Evolutionary conservation across 208 protist genomes (phyloP), one percentile per base, ranked within the genome.

Genomic region (Leishmania braziliensis): DNA sequence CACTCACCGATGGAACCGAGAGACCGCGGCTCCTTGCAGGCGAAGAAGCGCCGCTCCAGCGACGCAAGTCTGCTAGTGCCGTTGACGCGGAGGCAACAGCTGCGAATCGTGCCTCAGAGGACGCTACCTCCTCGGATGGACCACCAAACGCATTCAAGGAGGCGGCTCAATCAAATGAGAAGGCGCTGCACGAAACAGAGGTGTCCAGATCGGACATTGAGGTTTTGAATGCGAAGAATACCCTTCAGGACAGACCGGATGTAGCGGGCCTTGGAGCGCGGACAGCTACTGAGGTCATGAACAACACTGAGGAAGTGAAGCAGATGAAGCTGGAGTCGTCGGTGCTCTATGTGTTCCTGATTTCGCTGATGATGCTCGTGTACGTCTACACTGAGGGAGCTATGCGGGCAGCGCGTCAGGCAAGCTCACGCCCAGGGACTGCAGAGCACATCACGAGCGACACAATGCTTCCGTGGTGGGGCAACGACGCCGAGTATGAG

Each of bases 401-500:
- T 20, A 88, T 89, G 75, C 87, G 92, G 5, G 89, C 86, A 3
- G 91, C 91, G 77, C 82, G 75, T 39, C 88, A 94, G 79, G 70
- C 91, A 50, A 84, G 89, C 79, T 84, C 84, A 56, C 86, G 87
- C 2, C 91, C 91, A 26, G 74, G 91, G 79, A 84, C 80, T 68
- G 85, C 90, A 78, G 89, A 95, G 66, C 91, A 97, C 69, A 81
- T 97, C 14, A 86, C 84, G 69, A 86, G 84, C 8, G 92, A 97
- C 77, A 97, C 94, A 43, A 96, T 97, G 91, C 87, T 95, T 56
- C 94, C 94, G 39, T 97, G 94, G 93, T 97, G 94, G 93, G 92
- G 92, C 54, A 96, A 97, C 83, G 94, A 95, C 71, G 88, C 80
- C 16, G 92, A 95, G 84, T 97, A 97, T 74, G 94, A 97, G 81